These are phyloP conservation scores for Suillus lakei DNA, from an alignment of 768 basidiomycete species.

Conservation along the genomic window DNA sequence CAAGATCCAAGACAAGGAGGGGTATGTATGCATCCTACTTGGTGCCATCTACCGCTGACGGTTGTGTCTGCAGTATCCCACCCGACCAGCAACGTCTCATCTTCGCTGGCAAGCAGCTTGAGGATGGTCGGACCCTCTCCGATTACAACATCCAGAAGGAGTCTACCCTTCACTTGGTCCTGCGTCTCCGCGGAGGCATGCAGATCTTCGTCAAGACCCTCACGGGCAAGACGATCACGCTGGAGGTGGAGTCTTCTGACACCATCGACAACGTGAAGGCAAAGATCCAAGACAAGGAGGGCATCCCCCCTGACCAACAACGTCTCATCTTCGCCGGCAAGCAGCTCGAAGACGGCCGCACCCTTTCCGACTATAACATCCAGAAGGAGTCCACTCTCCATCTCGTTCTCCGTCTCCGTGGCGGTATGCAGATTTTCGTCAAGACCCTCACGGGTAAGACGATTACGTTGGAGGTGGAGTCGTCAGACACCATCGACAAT, in stretches of 20 bases:
- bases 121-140: slow-evolving; percentile 90
- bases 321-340: slow-evolving; percentile 93
- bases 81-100: slow-evolving; percentile 94
- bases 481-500: slow-evolving; percentile 92
- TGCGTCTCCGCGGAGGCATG: slow-evolving; percentile 93
- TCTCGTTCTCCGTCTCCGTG: slow-evolving; percentile 80
- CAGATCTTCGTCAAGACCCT: slow-evolving; percentile 84
- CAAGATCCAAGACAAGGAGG: slow-evolving; percentile 93
- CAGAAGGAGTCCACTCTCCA: slow-evolving; percentile 86
- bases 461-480: slow-evolving; percentile 93
- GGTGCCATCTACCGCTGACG: not conserved
- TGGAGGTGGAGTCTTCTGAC: slow-evolving; percentile 89
- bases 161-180: slow-evolving; percentile 92
- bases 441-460: slow-evolving; percentile 92
- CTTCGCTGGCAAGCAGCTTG: slow-evolving; percentile 97
- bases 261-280: slow-evolving; percentile 89
- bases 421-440: slow-evolving; percentile 91
- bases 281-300: slow-evolving; percentile 95
- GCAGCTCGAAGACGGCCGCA: slow-evolving; percentile 91
- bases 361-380: slow-evolving; percentile 89
- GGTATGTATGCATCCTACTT: slow-evolving; percentile 43
- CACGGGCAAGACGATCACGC: slow-evolving; percentile 92
- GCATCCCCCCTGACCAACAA: slow-evolving; percentile 87
- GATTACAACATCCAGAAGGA: slow-evolving; percentile 98
- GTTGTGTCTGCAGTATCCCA: slow-evolving; percentile 4